Evolutionary conservation across 1,139 yeast species (phyloP), one percentile per base, ranked within the genome.

Genomic region (Suhomyces bokatorum): DNA sequence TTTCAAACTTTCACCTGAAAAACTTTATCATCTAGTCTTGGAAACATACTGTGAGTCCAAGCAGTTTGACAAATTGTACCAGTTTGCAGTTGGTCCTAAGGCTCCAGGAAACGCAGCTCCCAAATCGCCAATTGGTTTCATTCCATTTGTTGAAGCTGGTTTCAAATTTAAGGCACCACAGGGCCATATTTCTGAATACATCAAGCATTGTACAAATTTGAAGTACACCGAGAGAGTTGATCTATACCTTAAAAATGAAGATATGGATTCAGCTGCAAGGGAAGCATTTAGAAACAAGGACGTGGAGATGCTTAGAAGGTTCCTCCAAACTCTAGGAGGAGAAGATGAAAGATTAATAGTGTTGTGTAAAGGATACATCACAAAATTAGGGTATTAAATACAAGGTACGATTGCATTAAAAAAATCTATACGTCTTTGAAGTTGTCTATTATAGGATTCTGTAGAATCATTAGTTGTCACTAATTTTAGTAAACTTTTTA

Each of bases 101-200:
- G 22, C 37, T 7, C 50, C 53, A 30, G 49, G 55, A 27, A 44
- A 52, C 1, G 13, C 36, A 9, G 45, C 51, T n/a, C 73, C 75
- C 44, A 82, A 78, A 54, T 78, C 95, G 0, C 89, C 91, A 0
- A 85, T 89, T 44, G 95, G 95, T 0, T 86, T 83, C 52, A 76
- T 75, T 50, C 81, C 85, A 2, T 82, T 89, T 52, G 85, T 75
- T 40, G 71, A 76, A 11, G 74, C 77, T 31, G 75, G 81, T 28
- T 53, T 81, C 37, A 70, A 70, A 26, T 69, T 77, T 29, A 77
- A 78, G 1, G 85, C 80, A 17, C 78, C 78, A 0, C 50, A 56
- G 33, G 60, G 61, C n/a, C 69, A 69, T 42, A 60, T 70, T 9
- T 62, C 75, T 0, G 56, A 60, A 5, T 73, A 71, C 47, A 73